Percentiles rank a stretch among this genome's conserved stretches.
These are phyloP conservation scores for Suhomyces coccinellae DNA, from an alignment of 1,139 yeast genomes.

Conservation along the genomic window DNA sequence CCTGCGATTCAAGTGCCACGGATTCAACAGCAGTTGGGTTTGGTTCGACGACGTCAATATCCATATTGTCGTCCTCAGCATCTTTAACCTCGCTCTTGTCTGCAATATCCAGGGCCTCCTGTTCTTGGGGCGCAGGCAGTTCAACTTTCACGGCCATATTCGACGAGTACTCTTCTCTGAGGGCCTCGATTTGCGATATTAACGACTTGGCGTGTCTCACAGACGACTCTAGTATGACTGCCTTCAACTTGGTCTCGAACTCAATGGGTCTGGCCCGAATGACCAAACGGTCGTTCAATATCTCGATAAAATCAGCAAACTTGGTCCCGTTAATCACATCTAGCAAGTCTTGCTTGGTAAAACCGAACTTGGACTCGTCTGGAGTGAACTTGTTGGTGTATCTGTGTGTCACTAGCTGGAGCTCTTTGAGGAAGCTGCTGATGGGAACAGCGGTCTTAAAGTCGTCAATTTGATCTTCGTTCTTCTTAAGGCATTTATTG, in stretches of 20 bases:
- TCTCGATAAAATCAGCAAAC: conserved; percentile 22
- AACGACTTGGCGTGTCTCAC: conserved; percentile 27
- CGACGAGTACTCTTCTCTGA: conserved; percentile 12
- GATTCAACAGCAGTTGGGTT: background rate
- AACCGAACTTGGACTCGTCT: background rate
- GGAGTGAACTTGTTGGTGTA: conserved; percentile 11
- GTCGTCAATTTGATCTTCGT: conserved; percentile 10
- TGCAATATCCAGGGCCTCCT: background rate
- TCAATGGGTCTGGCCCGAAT: conserved; percentile 20
- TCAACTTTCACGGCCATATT: background rate
- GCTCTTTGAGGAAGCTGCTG: conserved; percentile 19
- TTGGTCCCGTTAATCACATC: conserved; percentile 14
- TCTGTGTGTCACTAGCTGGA: conserved; percentile 19
- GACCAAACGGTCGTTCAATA: conserved; percentile 20
- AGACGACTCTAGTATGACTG: conserved; percentile 28
- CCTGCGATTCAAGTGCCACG: background rate
- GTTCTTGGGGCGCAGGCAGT: background rate
- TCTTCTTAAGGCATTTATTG: conserved; percentile 23
- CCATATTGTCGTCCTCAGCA: too few relatives aligned
- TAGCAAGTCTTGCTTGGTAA: conserved; percentile 15
- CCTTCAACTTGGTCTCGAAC: conserved; percentile 23
- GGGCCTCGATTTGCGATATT: conserved; percentile 30
- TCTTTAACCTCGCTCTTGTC: background rate
- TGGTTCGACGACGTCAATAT: background rate
- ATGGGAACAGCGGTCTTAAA: conserved; percentile 19